Evolutionary conservation across 2,329 filamentous ascomycete genomes (phyloP), one percentile per base, ranked within the genome.

Genomic region (Ceratocystis ficicola): DNA sequence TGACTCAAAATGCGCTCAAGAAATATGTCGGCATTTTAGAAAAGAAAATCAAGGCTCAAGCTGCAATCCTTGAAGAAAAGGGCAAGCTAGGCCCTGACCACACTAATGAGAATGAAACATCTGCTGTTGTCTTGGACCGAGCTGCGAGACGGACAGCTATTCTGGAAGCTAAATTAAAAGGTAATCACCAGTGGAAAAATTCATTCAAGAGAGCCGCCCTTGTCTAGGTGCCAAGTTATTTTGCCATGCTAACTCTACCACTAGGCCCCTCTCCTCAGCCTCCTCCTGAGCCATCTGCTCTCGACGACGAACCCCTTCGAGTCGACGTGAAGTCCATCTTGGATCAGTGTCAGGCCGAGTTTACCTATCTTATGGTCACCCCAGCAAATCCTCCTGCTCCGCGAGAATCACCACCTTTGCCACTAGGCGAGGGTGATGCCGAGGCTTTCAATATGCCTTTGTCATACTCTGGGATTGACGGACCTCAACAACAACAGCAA

Each of bases 1-100:
- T 89, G 68, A 85, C 92, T 67, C 92, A 95, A 72, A 91, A 92
- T 76, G 90, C 91, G 44, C 78, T 96, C 65, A 91, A 90, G 74
- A 91, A 91, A 78, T 95, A 96, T 73, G 88, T 97, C 67, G 81
- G 86, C 65, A 90, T 97, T 76, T 81, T 97, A 69, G 92, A 97
- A 77, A 85, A 86, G 71, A 94, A 93, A 69, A 80, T 96, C 72
- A 91, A 88, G 76, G 88, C 90, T 69, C 90, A 96, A 77, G 82
- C 89, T 25, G 82, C 83, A 64, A 8, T 59, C 12, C 52, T 59
- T 10, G 52, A 6, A 17, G 52, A 59, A 32, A 87, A 91, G 76
- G 80, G 84, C 68, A 88, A 86, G 69, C 76, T 81, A 20, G 78
- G 80, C 28, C 78, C 75, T 71, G 72, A 74, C n/a, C 69, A 78